These are phyloP conservation scores for Juncus inflexus DNA, from an alignment of 176 grass and related monocot species.

Conservation along the genomic window DNA sequence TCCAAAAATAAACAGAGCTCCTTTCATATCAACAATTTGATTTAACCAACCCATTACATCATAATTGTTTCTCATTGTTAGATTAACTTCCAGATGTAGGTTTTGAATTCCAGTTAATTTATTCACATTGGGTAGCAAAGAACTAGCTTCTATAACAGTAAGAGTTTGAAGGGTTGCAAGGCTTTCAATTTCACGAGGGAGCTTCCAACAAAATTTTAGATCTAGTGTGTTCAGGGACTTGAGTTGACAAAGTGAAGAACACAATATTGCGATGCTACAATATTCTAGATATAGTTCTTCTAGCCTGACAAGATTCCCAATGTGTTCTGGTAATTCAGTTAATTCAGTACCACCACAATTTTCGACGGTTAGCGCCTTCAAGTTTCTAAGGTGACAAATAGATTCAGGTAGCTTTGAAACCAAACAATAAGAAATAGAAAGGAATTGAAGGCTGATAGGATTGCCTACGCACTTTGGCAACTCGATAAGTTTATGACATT, in stretches of 20 bases:
- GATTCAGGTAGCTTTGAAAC: conserved; percentile 13
- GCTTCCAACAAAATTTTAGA: neutral
- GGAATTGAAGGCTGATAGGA: conserved; percentile 5
- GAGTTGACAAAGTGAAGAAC: neutral
- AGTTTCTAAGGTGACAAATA: conserved; percentile 11
- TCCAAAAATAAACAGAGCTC: neutral
- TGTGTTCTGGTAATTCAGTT: conserved; percentile 1
- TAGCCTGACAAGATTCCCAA: conserved; percentile 6
- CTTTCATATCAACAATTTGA: conserved; percentile 3
- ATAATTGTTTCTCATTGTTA: neutral
- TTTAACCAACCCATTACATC: neutral
- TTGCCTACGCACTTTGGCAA: conserved; percentile 13
- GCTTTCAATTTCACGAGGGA: neutral
- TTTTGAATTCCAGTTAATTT: neutral
- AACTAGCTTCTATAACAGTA: neutral
- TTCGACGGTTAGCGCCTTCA: neutral
- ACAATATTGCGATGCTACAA: neutral
- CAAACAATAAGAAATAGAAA: neutral
- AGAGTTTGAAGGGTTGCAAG: neutral
- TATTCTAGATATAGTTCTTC: neutral
- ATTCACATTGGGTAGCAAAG: neutral
- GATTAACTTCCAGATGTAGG: neutral
- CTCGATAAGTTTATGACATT: neutral
- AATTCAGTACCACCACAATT: neutral
- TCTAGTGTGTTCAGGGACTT: neutral